A percentile compares a stretch with the other conserved stretches of the same genome.
Conservation (phyloP, 2,329 filamentous ascomycete genomes). For the Xylariaceae sp. region DNA sequence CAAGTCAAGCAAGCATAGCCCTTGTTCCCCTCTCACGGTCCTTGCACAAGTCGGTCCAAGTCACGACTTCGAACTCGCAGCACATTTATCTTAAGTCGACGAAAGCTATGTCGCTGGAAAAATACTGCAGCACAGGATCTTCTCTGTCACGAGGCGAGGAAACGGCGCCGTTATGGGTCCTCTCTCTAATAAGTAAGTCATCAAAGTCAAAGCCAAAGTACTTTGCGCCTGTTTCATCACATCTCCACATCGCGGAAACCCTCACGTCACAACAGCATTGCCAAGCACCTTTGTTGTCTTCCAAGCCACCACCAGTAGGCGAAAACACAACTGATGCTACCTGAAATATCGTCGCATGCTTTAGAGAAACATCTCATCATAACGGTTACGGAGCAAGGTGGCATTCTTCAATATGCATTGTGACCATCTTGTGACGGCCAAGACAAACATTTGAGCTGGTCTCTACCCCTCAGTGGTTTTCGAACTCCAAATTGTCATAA, state of each 20-base stretch:
- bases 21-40: slow-evolving; percentile 1
- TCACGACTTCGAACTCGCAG: too few species aligned
- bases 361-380: neutral
- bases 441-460: slow-evolving; percentile 15
- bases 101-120: too few species aligned
- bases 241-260: slow-evolving; percentile 36
- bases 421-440: slow-evolving; percentile 25
- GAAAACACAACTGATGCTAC: neutral
- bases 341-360: neutral
- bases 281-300: slow-evolving; percentile 20
- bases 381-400: slow-evolving; percentile 10
- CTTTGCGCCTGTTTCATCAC: neutral
- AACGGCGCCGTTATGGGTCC: slow-evolving; percentile 20
- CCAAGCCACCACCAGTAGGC: neutral
- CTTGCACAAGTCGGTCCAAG: slow-evolving; percentile 7
- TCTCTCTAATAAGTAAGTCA: neutral
- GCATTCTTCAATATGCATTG: slow-evolving; percentile 23
- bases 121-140: too few species aligned
- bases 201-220: slow-evolving; percentile 2
- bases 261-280: slow-evolving; percentile 27
- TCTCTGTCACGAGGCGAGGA: slow-evolving; percentile 24
- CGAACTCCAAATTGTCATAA: slow-evolving; percentile 15
- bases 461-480: neutral
- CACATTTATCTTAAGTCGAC: too few species aligned
- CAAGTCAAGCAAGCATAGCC: slow-evolving; percentile 1